Evolutionary conservation across 2,329 filamentous ascomycete genomes (phyloP).

Genomic region (Colletotrichum sp.): DNA sequence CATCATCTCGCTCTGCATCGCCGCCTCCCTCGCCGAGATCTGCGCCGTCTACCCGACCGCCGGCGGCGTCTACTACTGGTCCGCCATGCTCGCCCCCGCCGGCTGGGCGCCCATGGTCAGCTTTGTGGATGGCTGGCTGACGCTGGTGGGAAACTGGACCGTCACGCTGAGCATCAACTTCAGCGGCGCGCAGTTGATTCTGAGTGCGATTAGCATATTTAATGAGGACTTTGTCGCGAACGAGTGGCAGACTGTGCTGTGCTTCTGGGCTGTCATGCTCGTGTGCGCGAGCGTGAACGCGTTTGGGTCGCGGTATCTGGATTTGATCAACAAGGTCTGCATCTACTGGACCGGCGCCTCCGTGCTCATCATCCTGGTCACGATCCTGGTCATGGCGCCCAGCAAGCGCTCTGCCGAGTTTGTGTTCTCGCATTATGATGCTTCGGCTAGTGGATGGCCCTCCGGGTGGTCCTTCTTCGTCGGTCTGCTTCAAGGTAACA

Average conservation of each 20-base stretch:
- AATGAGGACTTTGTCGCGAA: constrained; percentile 72
- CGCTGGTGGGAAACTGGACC: constrained; percentile 77
- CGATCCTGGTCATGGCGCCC: constrained; percentile 65
- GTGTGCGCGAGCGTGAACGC: constrained; percentile 69
- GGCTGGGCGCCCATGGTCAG: constrained; percentile 70
- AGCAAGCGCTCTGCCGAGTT: constrained; percentile 62
- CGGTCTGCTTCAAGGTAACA: constrained; percentile 60
- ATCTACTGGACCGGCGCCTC: constrained; percentile 74
- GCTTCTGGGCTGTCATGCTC: constrained; percentile 75
- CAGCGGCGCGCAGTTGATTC: constrained; percentile 60
- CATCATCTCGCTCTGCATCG: constrained; percentile 66
- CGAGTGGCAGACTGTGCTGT: constrained; percentile 71
- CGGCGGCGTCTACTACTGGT: constrained; percentile 75
- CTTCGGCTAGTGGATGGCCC: constrained; percentile 69
- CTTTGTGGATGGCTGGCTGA: constrained; percentile 75
- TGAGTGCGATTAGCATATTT: constrained; percentile 72
- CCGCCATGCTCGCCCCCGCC: constrained; percentile 69
- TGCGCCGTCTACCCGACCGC: constrained; percentile 72
- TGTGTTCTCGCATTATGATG: constrained; percentile 73
- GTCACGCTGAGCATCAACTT: constrained; percentile 70
- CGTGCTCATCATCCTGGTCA: constrained; percentile 56
- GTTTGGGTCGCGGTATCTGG: constrained; percentile 63
- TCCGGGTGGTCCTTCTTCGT: constrained; percentile 76
- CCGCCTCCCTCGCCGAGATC: constrained; percentile 71
- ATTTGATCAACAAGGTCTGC: constrained; percentile 74